A percentile compares a stretch with the other conserved stretches of the same genome.
phyloP scores from a whole-genome alignment of 2,329 filamentous ascomycete genomes.

The Penicillium sp. region DNA sequence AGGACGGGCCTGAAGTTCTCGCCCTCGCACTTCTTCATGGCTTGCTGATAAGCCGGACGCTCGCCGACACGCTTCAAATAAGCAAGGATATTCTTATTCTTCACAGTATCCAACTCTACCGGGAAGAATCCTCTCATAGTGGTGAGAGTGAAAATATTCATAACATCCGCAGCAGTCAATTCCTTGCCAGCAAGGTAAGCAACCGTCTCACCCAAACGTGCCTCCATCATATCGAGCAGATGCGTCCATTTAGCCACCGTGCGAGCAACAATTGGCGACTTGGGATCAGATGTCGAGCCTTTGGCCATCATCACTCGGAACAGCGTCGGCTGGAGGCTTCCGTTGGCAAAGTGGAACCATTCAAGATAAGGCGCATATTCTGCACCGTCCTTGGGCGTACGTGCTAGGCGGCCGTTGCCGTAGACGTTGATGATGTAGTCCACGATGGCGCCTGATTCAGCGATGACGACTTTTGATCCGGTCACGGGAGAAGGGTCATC shows the following conservation, averaged over 20 bases:
- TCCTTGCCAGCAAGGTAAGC: slow-evolving; percentile 20
- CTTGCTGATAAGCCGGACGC: slow-evolving; percentile 20
- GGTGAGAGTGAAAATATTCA: slow-evolving; percentile 19
- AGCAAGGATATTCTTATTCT: slow-evolving; percentile 17
- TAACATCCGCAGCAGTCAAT: slow-evolving; percentile 23
- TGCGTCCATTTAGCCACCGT: slow-evolving; percentile 9
- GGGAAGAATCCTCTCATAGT: slow-evolving; percentile 22
- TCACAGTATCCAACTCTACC: slow-evolving; percentile 16
- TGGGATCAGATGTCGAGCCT: slow-evolving; percentile 5
- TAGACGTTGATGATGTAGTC: slow-evolving; percentile 22
- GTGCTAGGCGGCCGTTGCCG: slow-evolving; percentile 17
- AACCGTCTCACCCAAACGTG: slow-evolving; percentile 17
- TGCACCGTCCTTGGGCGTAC: slow-evolving; percentile 19
- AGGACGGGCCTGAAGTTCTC: slow-evolving; percentile 22
- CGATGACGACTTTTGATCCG: slow-evolving; percentile 13
- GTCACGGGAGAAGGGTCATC: slow-evolving; percentile 22
- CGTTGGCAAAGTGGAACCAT: slow-evolving; percentile 25
- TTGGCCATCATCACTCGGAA: slow-evolving; percentile 14
- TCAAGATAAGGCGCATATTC: slow-evolving; percentile 20
- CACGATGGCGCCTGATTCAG: slow-evolving; percentile 21
- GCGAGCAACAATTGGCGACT: slow-evolving; percentile 4
- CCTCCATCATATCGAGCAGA: slow-evolving; percentile 15
- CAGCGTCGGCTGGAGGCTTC: slow-evolving; percentile 16
- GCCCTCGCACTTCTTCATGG: slow-evolving; percentile 22
- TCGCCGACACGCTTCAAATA: slow-evolving; percentile 22